A percentile compares a stretch with the other conserved stretches of the same genome.
These are phyloP conservation scores for Salix viminalis DNA, from an alignment of 345 rosid genomes.

Conservation along the genomic window DNA sequence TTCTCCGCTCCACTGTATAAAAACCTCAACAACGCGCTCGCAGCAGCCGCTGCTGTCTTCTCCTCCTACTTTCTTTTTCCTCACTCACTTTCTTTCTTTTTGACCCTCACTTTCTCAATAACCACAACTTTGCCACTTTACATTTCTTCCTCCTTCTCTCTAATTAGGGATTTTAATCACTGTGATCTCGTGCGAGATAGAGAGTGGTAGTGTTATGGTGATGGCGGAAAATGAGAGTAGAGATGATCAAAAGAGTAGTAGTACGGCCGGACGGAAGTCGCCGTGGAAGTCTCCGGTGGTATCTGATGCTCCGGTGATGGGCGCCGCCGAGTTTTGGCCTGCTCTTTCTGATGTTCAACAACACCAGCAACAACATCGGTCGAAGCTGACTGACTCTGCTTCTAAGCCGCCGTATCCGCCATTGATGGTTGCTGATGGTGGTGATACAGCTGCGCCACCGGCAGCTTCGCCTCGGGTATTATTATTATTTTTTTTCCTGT, in stretches of 20 bases:
- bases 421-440: background rate
- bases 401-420: constrained; percentile 11
- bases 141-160: background rate
- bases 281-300: constrained; percentile 72
- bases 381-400: constrained; percentile 25
- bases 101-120: background rate
- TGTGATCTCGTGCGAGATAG: background rate
- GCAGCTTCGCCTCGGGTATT: background rate
- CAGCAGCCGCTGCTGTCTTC: background rate
- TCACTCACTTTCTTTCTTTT: background rate
- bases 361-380: constrained; percentile 42
- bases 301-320: constrained; percentile 63
- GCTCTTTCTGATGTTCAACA: constrained; percentile 71
- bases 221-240: constrained; percentile 61
- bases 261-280: constrained; percentile 41
- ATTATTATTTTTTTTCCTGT: background rate
- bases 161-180: background rate
- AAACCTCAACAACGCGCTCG: background rate
- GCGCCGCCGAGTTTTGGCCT: constrained; percentile 73
- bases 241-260: constrained; percentile 40
- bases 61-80: background rate
- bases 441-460: background rate
- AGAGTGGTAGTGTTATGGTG: constrained; percentile 25
- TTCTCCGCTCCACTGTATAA: background rate
- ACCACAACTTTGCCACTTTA: background rate